These are phyloP conservation scores for Hamamelis virginiana DNA, from an alignment of 164 flowering plant species.

Conservation along the genomic window DNA sequence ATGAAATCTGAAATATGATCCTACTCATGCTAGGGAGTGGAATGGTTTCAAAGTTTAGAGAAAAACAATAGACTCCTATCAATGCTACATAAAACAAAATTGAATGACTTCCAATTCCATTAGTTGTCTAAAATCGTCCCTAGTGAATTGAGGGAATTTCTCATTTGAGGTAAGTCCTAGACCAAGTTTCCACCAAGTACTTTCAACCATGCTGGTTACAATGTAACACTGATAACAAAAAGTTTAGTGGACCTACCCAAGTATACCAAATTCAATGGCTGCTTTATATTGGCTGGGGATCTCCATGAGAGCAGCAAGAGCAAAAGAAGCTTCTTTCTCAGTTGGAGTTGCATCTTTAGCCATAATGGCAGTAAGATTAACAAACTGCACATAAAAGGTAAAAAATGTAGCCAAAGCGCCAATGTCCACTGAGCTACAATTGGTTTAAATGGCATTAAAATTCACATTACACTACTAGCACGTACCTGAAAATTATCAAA, in stretches of 20 bases:
- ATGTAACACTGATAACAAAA: background rate
- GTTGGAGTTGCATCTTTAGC: slow-evolving; percentile 27
- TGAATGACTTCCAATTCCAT: too few relatives aligned
- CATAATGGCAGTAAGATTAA: slow-evolving; percentile 68
- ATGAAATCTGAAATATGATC: too few relatives aligned
- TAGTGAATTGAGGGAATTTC: too few relatives aligned
- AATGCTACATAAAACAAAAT: too few relatives aligned
- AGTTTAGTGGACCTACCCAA: slow-evolving; percentile 41
- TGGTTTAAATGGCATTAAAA: background rate
- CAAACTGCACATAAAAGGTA: slow-evolving; percentile 46
- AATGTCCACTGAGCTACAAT: background rate
- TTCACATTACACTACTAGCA: background rate
- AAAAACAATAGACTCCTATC: too few relatives aligned
- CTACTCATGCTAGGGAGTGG: too few relatives aligned
- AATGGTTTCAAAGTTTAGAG: too few relatives aligned
- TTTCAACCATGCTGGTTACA: too few relatives aligned
- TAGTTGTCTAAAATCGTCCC: too few relatives aligned
- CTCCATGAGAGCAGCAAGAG: slow-evolving; percentile 85
- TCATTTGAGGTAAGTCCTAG: too few relatives aligned
- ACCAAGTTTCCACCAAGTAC: too few relatives aligned
- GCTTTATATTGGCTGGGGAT: slow-evolving; percentile 77
- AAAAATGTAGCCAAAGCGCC: background rate
- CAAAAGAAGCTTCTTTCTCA: slow-evolving; percentile 67
- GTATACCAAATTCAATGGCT: slow-evolving; percentile 40
- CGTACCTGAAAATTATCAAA: slow-evolving; percentile 76